These are phyloP conservation scores for Lactarius deliciosus DNA, from an alignment of 768 basidiomycete genomes.

Conservation along the genomic window DNA sequence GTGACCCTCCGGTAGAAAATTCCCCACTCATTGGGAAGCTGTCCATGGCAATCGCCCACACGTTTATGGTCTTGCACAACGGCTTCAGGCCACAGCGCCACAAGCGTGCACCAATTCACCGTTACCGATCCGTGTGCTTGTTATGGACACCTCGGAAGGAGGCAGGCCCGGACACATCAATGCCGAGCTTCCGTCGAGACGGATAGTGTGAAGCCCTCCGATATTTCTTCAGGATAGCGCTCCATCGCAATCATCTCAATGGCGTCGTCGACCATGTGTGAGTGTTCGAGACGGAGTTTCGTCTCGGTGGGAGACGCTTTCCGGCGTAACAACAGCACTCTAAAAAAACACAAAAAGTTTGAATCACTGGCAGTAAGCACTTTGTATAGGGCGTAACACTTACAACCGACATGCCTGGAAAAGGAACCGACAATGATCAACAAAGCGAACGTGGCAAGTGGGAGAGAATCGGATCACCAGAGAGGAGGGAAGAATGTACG, in stretches of 20 bases:
- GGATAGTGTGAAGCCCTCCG: background rate
- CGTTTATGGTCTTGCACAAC: too few relatives aligned
- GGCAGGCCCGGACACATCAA: too few relatives aligned
- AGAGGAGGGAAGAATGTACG: conserved; percentile 23
- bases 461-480: conserved; percentile 12
- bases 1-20: too few relatives aligned
- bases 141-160: too few relatives aligned
- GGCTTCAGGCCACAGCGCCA: too few relatives aligned
- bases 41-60: too few relatives aligned
- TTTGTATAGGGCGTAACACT: background rate
- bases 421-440: background rate
- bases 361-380: background rate
- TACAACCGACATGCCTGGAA: conserved; percentile 25
- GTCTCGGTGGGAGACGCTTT: conserved; percentile 23
- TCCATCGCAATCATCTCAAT: conserved; percentile 18
- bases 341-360: conserved; percentile 4
- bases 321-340: conserved; percentile 27
- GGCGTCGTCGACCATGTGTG: conserved; percentile 22
- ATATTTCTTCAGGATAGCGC: background rate
- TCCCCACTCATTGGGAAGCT: too few relatives aligned
- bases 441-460: background rate
- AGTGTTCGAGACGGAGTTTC: conserved; percentile 7
- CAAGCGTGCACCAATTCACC: too few relatives aligned
- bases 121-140: too few relatives aligned
- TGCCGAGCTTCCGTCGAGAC: too few relatives aligned